These are phyloP conservation scores for Selaginella tamariscina DNA, from an alignment of 75 land plant genomes.

Conservation along the genomic window DNA sequence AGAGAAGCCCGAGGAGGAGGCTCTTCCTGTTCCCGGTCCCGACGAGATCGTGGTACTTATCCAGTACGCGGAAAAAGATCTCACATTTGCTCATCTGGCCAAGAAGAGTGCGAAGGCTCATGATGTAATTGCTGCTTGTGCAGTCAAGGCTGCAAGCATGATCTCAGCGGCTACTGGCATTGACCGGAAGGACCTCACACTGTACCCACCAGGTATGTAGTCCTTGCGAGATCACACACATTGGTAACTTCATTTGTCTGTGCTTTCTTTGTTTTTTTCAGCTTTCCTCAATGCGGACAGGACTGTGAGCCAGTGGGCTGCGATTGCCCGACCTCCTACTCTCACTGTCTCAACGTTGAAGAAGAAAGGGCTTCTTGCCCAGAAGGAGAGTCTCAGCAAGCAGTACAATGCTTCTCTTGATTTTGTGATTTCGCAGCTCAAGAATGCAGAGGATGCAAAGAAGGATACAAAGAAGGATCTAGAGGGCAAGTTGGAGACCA, in stretches of 20 bases:
- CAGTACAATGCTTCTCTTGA: constrained; percentile 3
- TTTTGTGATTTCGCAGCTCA: background rate
- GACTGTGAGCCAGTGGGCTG: constrained; percentile 4
- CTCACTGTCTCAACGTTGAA: constrained; percentile 3
- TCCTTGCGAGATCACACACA: constrained; percentile 3
- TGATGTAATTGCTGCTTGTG: constrained; percentile 1
- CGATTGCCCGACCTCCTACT: constrained; percentile 1
- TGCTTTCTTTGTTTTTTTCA: constrained; percentile 2
- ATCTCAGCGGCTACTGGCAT: constrained; percentile 3
- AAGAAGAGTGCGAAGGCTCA: constrained; percentile 1
- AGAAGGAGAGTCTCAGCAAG: background rate
- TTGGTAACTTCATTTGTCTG: background rate
- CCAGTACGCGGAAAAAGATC: background rate
- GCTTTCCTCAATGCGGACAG: constrained; percentile 3
- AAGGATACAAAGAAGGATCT: constrained; percentile 1
- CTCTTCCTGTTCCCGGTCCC: constrained; percentile 2
- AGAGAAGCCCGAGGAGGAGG: constrained; percentile 4
- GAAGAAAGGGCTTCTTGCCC: constrained; percentile 3
- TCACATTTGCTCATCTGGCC: constrained; percentile 1
- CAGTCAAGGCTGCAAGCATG: constrained; percentile 3
- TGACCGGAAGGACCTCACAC: constrained; percentile 4
- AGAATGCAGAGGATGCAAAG: constrained; percentile 1
- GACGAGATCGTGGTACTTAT: constrained; percentile 3
- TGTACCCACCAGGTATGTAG: constrained; percentile 1
- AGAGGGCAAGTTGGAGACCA: background rate